Evolutionary conservation across 177 flowering plant species (phyloP).

Genomic region (Vitis hybrid): DNA sequence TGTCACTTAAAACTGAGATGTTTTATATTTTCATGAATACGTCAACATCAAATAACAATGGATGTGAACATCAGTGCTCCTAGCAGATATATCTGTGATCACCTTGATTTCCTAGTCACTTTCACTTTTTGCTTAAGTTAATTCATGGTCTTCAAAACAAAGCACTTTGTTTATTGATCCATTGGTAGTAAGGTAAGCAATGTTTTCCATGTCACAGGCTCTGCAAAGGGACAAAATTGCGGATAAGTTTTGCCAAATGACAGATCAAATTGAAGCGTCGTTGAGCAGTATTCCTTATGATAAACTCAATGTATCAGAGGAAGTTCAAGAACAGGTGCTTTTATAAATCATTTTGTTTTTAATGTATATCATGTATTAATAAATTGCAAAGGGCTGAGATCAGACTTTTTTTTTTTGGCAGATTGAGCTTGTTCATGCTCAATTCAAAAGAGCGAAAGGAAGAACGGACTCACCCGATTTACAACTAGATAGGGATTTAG

Average conservation of each 20-base stretch:
- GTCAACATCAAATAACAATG: background rate
- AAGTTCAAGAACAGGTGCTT: slow-evolving; percentile 80
- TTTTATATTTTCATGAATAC: background rate
- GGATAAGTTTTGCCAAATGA: slow-evolving; percentile 43
- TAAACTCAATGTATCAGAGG: slow-evolving; percentile 61
- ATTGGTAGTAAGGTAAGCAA: background rate
- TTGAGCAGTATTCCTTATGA: slow-evolving; percentile 51
- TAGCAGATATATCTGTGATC: background rate
- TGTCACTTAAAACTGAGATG: background rate
- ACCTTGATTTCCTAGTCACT: background rate
- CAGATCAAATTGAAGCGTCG: slow-evolving; percentile 66
- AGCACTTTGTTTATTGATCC: background rate
- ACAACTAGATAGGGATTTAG: slow-evolving; percentile 55
- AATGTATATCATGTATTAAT: too few relatives aligned
- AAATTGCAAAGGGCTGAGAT: too few relatives aligned
- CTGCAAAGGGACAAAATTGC: slow-evolving; percentile 47
- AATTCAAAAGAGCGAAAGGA: slow-evolving; percentile 75
- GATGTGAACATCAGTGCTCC: background rate
- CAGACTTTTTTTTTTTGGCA: slow-evolving; percentile 16
- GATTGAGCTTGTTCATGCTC: slow-evolving; percentile 82
- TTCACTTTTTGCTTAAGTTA: background rate
- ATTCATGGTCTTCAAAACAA: background rate
- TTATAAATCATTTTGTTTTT: background rate
- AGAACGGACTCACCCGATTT: slow-evolving; percentile 54
- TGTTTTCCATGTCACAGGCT: slow-evolving; percentile 46